Evolutionary conservation across 1,139 yeast genomes (phyloP).

Genomic region (Debaryomycetaceae sp.): DNA sequence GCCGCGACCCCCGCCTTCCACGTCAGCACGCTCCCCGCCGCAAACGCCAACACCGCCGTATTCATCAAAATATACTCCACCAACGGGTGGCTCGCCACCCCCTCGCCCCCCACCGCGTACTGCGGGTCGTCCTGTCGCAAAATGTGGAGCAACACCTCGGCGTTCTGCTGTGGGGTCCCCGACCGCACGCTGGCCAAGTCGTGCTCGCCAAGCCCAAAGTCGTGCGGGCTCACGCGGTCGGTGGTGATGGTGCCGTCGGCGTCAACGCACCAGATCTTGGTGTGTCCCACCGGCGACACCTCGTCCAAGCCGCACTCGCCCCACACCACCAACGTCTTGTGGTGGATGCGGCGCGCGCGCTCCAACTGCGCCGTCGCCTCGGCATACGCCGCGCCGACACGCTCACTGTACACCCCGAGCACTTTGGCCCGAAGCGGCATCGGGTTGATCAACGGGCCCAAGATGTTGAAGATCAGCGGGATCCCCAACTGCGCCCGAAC

Average conservation of each 20-base stretch:
- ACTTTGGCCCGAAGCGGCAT: conserved; percentile 78
- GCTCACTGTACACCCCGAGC: conserved; percentile 81
- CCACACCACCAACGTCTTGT: conserved; percentile 79
- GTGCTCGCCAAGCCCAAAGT: conserved; percentile 80
- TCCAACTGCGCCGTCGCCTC: conserved; percentile 63
- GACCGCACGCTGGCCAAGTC: conserved; percentile 63
- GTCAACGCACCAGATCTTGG: conserved; percentile 74
- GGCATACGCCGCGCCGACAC: conserved; percentile 79
- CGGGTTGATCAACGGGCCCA: conserved; percentile 93
- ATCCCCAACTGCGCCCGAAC: conserved; percentile 74
- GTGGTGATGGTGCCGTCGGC: conserved; percentile 34
- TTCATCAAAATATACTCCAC: conserved; percentile 86
- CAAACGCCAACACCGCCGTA: conserved; percentile 79
- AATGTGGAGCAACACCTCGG: conserved; percentile 54
- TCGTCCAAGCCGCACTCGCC: conserved; percentile 91
- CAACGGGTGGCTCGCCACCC: conserved; percentile 48
- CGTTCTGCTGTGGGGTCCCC: conserved; percentile 86
- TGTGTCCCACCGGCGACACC: conserved; percentile 80
- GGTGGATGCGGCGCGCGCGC: conserved; percentile 37
- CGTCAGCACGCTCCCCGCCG: conserved; percentile 59
- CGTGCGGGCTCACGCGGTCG: conserved; percentile 50
- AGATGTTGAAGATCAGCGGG: conserved; percentile 88
- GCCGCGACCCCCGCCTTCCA: conserved; percentile 76
- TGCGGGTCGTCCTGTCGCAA: conserved; percentile 49
- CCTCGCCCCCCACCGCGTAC: conserved; percentile 23